Conservation (phyloP, 306 rosid species). For the Leucaena leucocephala region DNA sequence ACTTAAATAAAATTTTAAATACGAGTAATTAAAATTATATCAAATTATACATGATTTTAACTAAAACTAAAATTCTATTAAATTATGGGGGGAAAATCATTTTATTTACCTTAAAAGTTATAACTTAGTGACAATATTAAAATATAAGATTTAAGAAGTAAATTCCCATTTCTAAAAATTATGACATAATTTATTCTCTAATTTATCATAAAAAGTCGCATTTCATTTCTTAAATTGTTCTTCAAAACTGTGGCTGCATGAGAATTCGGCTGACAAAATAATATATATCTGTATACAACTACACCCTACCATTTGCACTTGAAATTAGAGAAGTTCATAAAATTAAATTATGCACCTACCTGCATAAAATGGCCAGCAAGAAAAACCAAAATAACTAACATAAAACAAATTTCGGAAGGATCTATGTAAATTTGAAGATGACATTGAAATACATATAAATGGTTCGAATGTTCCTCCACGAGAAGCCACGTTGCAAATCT, state of each 20-base stretch:
- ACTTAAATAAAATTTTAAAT: too few relatives aligned
- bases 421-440: background rate
- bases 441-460: conserved; percentile 14
- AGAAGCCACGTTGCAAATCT: conserved; percentile 6
- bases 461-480: conserved; percentile 7
- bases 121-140: too few relatives aligned
- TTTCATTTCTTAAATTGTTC: background rate
- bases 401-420: conserved; percentile 6
- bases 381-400: conserved; percentile 1
- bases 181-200: too few relatives aligned
- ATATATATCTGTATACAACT: background rate
- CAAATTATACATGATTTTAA: too few relatives aligned
- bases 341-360: background rate
- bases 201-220: too few relatives aligned
- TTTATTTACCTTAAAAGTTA: too few relatives aligned
- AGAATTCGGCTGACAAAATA: background rate
- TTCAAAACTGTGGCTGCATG: background rate
- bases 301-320: background rate
- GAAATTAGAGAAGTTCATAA: background rate
- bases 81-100: too few relatives aligned
- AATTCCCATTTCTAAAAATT: too few relatives aligned
- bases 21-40: too few relatives aligned
- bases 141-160: too few relatives aligned
- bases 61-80: too few relatives aligned
- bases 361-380: background rate